Conservation (phyloP, 2,329 filamentous ascomycete species). For the Xenosphaeropsis pyriputrescens region DNA sequence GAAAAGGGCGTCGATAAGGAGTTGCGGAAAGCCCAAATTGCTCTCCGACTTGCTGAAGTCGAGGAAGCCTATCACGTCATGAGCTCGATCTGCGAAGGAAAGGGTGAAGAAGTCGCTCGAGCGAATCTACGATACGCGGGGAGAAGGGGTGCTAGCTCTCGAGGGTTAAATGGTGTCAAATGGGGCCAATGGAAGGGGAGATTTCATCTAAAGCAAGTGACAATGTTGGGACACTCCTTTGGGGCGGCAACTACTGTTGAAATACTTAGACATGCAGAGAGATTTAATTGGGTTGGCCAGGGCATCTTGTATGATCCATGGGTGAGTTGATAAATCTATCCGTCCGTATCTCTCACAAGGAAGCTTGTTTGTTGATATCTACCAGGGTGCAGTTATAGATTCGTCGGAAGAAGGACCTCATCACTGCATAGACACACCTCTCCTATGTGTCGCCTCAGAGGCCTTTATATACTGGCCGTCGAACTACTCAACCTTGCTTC, state of each 20-base stretch:
- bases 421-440: slow-evolving; percentile 31
- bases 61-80: slow-evolving; percentile 46
- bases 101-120: slow-evolving; percentile 31
- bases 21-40: slow-evolving; percentile 44
- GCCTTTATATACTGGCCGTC: slow-evolving; percentile 57
- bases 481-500: slow-evolving; percentile 43
- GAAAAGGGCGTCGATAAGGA: slow-evolving; percentile 43
- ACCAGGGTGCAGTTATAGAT: slow-evolving; percentile 26
- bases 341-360: no score
- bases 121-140: slow-evolving; percentile 40
- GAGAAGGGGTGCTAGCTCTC: slow-evolving; percentile 41
- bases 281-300: slow-evolving; percentile 42
- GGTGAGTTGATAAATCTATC: slow-evolving; percentile 13
- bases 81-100: slow-evolving; percentile 35
- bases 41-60: slow-evolving; percentile 47
- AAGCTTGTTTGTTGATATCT: no score
- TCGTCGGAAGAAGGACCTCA: slow-evolving; percentile 26
- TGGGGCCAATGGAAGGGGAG: slow-evolving; percentile 42
- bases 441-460: slow-evolving; percentile 51
- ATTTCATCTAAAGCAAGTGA: slow-evolving; percentile 40
- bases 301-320: slow-evolving; percentile 54
- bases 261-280: slow-evolving; percentile 35
- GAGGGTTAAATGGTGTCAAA: slow-evolving; percentile 36
- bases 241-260: slow-evolving; percentile 50
- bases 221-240: slow-evolving; percentile 51